These are phyloP conservation scores for Beauveria scarabaeidicola DNA, from an alignment of 2,329 filamentous ascomycete genomes.

Conservation along the genomic window DNA sequence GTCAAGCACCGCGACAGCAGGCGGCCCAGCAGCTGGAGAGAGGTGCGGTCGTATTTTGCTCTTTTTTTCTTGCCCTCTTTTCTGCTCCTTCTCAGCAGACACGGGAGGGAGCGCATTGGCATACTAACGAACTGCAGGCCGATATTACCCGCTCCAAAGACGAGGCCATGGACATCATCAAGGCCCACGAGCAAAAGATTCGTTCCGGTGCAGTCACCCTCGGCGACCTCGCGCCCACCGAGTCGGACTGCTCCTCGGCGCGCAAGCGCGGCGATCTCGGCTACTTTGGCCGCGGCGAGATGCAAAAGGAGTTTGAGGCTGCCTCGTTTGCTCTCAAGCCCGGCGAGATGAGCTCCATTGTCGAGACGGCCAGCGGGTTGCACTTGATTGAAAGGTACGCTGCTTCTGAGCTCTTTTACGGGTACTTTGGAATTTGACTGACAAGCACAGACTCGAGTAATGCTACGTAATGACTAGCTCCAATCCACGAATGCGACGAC, in stretches of 20 bases:
- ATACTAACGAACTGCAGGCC: constrained; percentile 32
- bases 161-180: constrained; percentile 72
- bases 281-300: constrained; percentile 88
- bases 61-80: neutral
- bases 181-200: constrained; percentile 68
- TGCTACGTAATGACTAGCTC: neutral
- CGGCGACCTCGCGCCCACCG: constrained; percentile 76
- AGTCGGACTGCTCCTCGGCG: constrained; percentile 94
- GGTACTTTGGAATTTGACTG: neutral
- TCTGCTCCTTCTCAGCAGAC: neutral
- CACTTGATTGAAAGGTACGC: constrained; percentile 89
- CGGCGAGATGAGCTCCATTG: constrained; percentile 76
- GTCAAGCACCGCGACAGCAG: constrained; percentile 89
- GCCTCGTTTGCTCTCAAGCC: constrained; percentile 84
- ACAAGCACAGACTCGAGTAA: neutral
- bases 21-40: constrained; percentile 86
- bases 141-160: constrained; percentile 84
- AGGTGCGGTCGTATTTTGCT: constrained; percentile 35
- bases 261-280: constrained; percentile 91
- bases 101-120: too few species aligned
- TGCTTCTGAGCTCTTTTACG: too few species aligned
- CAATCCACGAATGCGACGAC: neutral
- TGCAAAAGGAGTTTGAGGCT: constrained; percentile 98
- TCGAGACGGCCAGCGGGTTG: constrained; percentile 88
- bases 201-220: constrained; percentile 58